Percentiles rank a stretch among this genome's conserved stretches.
Conservation (phyloP, 495 filamentous ascomycete genomes). For the Penicillium paradoxum region DNA sequence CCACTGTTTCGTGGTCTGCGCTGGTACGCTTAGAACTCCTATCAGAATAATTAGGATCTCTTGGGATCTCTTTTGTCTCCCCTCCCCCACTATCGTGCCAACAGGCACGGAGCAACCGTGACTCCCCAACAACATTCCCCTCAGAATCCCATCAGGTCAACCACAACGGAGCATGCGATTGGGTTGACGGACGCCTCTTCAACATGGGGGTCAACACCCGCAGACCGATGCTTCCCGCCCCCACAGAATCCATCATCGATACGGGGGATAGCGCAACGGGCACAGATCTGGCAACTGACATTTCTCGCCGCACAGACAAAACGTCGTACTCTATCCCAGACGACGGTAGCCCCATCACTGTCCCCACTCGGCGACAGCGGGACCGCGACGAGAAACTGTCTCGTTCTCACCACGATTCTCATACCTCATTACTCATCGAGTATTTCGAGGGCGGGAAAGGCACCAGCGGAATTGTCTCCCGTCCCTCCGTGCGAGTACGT, state of each 20-base stretch:
- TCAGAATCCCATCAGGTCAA: conserved; percentile 12
- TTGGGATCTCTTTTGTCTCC: neutral
- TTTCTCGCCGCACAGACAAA: conserved; percentile 74
- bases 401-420: conserved; percentile 56
- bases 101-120: conserved; percentile 14
- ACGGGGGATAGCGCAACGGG: conserved; percentile 54
- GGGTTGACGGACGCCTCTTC: conserved; percentile 22
- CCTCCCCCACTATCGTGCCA: conserved; percentile 17
- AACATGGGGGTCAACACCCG: conserved; percentile 70
- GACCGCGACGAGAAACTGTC: conserved; percentile 48
- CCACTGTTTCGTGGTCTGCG: conserved; percentile 21
- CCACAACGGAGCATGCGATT: conserved; percentile 32
- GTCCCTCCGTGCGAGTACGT: conserved; percentile 92
- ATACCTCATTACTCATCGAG: conserved; percentile 94
- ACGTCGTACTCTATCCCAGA: conserved; percentile 89
- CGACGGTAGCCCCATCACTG: conserved; percentile 90
- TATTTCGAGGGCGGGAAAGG: conserved; percentile 90
- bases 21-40: conserved; percentile 26
- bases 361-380: conserved; percentile 62
- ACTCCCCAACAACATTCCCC: conserved; percentile 11
- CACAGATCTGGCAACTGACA: conserved; percentile 72
- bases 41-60: neutral
- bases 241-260: conserved; percentile 71
- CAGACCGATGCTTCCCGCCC: conserved; percentile 67
- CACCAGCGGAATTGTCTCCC: conserved; percentile 50